These are phyloP conservation scores for Eimeria maxima DNA, from an alignment of 169 alveolate species.

Conservation along the genomic window DNA sequence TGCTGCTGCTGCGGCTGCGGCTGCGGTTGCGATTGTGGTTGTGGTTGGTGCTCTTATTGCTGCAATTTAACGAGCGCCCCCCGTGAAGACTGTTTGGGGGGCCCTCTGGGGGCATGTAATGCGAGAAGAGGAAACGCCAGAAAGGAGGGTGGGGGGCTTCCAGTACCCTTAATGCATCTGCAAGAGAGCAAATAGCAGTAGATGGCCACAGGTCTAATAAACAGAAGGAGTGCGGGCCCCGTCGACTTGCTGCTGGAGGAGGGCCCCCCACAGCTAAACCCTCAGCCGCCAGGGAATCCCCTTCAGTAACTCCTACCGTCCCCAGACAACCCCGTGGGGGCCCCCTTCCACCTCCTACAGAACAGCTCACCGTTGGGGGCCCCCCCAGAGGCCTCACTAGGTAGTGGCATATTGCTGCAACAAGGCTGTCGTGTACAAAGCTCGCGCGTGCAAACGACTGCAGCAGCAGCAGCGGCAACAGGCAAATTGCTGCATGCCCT, in stretches of 20 bases:
- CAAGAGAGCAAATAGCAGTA: not conserved
- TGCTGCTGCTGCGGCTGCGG: conserved; percentile 33
- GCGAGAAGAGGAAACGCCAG: not conserved
- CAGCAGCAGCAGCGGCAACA: conserved; percentile 67
- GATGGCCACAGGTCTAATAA: conserved; percentile 24
- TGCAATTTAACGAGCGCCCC: conserved; percentile 1
- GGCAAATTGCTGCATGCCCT: not conserved
- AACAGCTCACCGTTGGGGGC: not conserved
- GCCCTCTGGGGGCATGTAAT: conserved; percentile 1
- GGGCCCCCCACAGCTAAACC: not conserved
- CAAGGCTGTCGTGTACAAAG: not conserved
- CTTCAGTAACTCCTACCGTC: not conserved
- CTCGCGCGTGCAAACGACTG: not conserved
- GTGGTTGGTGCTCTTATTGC: too few species aligned
- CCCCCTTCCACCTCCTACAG: not conserved
- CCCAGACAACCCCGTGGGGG: conserved; percentile 22
- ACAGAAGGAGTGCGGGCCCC: conserved; percentile 16
- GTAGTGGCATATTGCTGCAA: not conserved
- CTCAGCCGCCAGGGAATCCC: not conserved
- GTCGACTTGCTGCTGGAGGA: too few species aligned
- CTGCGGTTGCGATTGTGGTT: too few species aligned
- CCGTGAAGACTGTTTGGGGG: not conserved
- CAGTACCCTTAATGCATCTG: not conserved
- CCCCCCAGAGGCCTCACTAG: conserved; percentile 28
- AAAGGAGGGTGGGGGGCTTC: conserved; percentile 56